These are phyloP conservation scores for Kurtzmaniella quercitrusa DNA, from an alignment of 1,139 yeast species.

Conservation along the genomic window DNA sequence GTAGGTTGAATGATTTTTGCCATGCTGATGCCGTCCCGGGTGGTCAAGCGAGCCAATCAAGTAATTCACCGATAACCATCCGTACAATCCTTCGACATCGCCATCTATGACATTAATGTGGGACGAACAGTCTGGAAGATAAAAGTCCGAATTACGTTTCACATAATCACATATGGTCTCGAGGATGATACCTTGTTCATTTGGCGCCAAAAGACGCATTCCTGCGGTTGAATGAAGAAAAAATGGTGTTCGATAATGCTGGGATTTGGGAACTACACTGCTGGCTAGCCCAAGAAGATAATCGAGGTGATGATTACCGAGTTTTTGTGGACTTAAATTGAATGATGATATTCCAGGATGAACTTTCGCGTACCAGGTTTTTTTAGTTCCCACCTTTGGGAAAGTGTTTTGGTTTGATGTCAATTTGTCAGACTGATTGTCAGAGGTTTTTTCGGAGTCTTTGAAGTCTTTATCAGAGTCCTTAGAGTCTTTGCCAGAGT, in stretches of 20 bases:
- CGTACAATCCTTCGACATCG: slow-evolving; percentile 74
- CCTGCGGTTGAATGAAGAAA: slow-evolving; percentile 82
- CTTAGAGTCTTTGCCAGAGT: not conserved
- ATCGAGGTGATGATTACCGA: slow-evolving; percentile 59
- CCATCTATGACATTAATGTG: slow-evolving; percentile 74
- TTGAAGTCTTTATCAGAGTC: not conserved
- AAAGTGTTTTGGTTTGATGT: too few species aligned
- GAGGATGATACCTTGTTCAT: slow-evolving; percentile 49
- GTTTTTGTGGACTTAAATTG: slow-evolving; percentile 44
- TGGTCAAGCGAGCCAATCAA: slow-evolving; percentile 55
- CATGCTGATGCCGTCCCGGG: slow-evolving; percentile 47
- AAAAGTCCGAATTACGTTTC: slow-evolving; percentile 50
- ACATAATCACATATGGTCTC: slow-evolving; percentile 55
- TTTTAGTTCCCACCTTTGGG: slow-evolving; percentile 42
- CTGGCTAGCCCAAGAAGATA: slow-evolving; percentile 53
- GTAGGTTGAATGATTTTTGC: slow-evolving; percentile 54
- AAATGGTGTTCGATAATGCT: slow-evolving; percentile 69
- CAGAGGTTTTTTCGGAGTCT: slow-evolving; percentile 9
- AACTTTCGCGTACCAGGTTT: slow-evolving; percentile 57
- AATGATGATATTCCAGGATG: slow-evolving; percentile 68
- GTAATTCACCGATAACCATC: slow-evolving; percentile 78
- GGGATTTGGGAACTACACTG: slow-evolving; percentile 59
- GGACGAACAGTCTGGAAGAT: slow-evolving; percentile 49
- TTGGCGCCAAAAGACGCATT: slow-evolving; percentile 60
- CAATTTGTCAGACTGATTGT: not conserved